phyloP scores from a whole-genome alignment of 2,329 filamentous ascomycete species.

The Talaromyces albobiverticillius region DNA sequence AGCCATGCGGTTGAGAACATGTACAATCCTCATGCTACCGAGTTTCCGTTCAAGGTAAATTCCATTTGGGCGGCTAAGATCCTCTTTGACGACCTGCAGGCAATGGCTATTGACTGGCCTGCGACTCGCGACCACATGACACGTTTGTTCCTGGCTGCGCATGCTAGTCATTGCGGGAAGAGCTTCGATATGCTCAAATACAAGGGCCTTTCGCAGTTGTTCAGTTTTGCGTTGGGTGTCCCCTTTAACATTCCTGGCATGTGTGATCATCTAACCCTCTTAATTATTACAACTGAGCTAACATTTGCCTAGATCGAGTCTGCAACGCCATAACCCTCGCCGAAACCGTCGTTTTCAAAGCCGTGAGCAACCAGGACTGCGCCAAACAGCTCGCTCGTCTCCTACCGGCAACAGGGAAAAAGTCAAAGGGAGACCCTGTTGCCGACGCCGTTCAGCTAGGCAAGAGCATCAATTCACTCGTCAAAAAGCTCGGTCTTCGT shows the following conservation, averaged over 20 bases:
- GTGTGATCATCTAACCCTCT: neutral
- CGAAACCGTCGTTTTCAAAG: constrained; percentile 6
- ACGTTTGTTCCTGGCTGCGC: constrained; percentile 52
- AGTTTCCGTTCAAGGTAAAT: constrained; percentile 50
- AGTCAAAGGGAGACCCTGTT: neutral
- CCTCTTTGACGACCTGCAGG: constrained; percentile 48
- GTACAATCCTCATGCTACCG: constrained; percentile 52
- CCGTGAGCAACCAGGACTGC: neutral
- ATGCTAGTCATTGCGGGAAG: constrained; percentile 50
- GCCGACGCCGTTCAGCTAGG: neutral
- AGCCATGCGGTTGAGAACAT: constrained; percentile 56
- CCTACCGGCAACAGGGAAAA: neutral
- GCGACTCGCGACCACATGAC: constrained; percentile 50
- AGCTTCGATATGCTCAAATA: constrained; percentile 51
- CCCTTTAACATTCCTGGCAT: constrained; percentile 47
- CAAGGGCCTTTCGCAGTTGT: constrained; percentile 46
- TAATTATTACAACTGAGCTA: neutral
- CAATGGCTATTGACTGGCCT: constrained; percentile 40
- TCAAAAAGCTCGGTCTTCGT: constrained; percentile 21
- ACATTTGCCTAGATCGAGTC: neutral
- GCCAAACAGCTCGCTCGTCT: constrained; percentile 10
- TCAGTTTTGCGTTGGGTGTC: constrained; percentile 53
- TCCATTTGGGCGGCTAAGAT: constrained; percentile 44
- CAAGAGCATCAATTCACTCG: constrained; percentile 19
- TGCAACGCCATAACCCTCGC: constrained; percentile 11